Conservation (phyloP, 805 yeast species). For the Candida nitratophila region DNA sequence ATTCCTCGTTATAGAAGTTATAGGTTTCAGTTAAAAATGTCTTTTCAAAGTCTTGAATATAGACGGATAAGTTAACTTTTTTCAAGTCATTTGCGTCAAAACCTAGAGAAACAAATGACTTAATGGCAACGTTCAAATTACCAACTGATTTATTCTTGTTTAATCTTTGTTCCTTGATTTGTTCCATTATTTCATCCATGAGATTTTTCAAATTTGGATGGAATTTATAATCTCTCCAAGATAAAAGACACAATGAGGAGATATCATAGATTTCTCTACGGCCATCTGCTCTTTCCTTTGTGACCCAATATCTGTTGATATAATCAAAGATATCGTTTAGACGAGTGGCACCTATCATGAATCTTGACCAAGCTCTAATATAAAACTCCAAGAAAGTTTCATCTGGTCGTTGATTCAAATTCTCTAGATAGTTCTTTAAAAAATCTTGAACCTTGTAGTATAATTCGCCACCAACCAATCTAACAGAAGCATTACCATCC, state of each 20-base stretch:
- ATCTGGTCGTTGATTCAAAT: slow-evolving; percentile 40
- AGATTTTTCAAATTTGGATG: slow-evolving; percentile 52
- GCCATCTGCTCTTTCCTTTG: slow-evolving; percentile 92
- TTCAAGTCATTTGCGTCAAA: slow-evolving; percentile 86
- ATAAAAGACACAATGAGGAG: slow-evolving; percentile 75
- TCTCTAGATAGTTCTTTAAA: slow-evolving; percentile 50
- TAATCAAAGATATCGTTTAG: slow-evolving; percentile 91
- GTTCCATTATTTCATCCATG: slow-evolving; percentile 64
- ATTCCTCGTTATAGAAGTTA: slow-evolving; percentile 61
- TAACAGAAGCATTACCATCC: slow-evolving; percentile 22
- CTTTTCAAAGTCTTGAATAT: slow-evolving; percentile 71
- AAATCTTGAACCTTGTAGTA: slow-evolving; percentile 67
- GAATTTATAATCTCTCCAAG: slow-evolving; percentile 85
- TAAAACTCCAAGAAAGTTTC: slow-evolving; percentile 78
- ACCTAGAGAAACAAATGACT: slow-evolving; percentile 83
- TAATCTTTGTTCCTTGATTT: slow-evolving; percentile 71
- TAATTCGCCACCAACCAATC: slow-evolving; percentile 81
- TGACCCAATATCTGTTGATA: slow-evolving; percentile 96
- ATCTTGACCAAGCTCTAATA: slow-evolving; percentile 83
- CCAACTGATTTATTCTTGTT: slow-evolving; percentile 66
- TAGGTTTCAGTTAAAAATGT: slow-evolving; percentile 67
- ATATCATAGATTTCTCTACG: slow-evolving; percentile 86
- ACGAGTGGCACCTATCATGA: slow-evolving; percentile 84
- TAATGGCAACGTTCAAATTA: slow-evolving; percentile 65
- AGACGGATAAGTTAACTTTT: slow-evolving; percentile 75